Base-by-base conservation (phyloP, 306 rosid species). In the Coriaria nepalensis region DNA sequence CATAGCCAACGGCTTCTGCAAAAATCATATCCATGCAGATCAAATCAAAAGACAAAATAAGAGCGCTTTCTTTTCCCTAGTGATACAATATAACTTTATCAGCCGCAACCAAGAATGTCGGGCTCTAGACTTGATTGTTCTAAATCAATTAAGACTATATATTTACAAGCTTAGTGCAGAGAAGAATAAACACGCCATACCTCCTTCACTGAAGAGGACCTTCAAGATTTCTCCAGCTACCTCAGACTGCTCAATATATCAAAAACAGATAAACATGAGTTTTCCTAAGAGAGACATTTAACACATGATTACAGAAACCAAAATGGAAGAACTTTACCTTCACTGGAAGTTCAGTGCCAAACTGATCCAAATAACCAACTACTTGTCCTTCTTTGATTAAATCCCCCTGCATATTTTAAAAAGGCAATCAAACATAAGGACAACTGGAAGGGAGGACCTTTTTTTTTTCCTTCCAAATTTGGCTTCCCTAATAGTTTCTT, bases 1-100 rank as follows among this genome's bases (percentile, higher is more conserved):
- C 98, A 9, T 60, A 92, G 54, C 98, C 98, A 75, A 85, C 83
- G 8, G 93, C 79, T 50, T 92, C 98, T 92, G 94, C 53, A n/a
- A n/a, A 55, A 68, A 71, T 51, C 66, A 72, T 43, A 57, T 8
- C 58, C 12, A 37, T 41, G 15, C 10, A 49, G 45, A 37, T 29
- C 38, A 52, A 42, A n/a, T n/a, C n/a, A n/a, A n/a, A n/a, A n/a
- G n/a, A n/a, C n/a, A n/a, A n/a, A n/a, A n/a, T n/a, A n/a, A n/a
- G n/a, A n/a, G n/a, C n/a, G n/a, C n/a, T n/a, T n/a, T n/a, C n/a
- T n/a, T n/a, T n/a, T n/a, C n/a, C n/a, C n/a, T n/a, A n/a, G n/a
- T n/a, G n/a, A n/a, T n/a, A n/a, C n/a, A n/a, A n/a, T n/a, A n/a
- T n/a, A n/a, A n/a, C n/a, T n/a, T n/a, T n/a, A n/a, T n/a, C n/a